Conservation (phyloP, 2,329 filamentous ascomycete species). For the Xenosphaeropsis pyriputrescens region DNA sequence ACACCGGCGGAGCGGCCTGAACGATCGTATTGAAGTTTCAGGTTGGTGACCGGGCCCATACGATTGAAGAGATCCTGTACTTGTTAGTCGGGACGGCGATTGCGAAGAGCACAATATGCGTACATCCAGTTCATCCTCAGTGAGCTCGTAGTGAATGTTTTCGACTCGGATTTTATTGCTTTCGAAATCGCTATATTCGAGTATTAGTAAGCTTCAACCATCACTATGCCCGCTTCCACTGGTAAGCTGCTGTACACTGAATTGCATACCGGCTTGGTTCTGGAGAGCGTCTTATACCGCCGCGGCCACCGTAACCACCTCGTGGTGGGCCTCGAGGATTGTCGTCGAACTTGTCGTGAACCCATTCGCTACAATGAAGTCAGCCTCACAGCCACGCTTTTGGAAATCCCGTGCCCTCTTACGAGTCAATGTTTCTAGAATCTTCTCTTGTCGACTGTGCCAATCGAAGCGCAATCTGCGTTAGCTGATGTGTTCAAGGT, state of each 20-base stretch:
- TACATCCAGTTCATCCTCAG: slow-evolving; percentile 70
- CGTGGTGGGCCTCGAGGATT: slow-evolving; percentile 17
- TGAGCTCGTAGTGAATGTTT: slow-evolving; percentile 86
- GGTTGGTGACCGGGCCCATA: slow-evolving; percentile 56
- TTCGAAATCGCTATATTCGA: slow-evolving; percentile 31
- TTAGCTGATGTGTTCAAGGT: too few species aligned
- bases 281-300: slow-evolving; percentile 16
- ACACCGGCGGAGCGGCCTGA: slow-evolving; percentile 77
- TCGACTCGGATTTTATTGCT: slow-evolving; percentile 69
- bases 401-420: slow-evolving; percentile 15
- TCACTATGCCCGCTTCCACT: too few species aligned
- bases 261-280: slow-evolving; percentile 14
- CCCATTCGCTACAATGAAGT: slow-evolving; percentile 57
- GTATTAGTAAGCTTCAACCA: not conserved
- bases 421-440: slow-evolving; percentile 57
- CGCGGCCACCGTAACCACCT: not conserved
- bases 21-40: slow-evolving; percentile 71
- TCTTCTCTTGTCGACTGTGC: slow-evolving; percentile 46
- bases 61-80: slow-evolving; percentile 62
- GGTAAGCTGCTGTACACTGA: too few species aligned
- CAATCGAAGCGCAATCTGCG: slow-evolving; percentile 6
- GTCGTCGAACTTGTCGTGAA: slow-evolving; percentile 81
- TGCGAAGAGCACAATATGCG: slow-evolving; percentile 4
- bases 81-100: not conserved
- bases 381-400: not conserved